Conservation (phyloP, 1,284 basidiomycete genomes). For the Sutorius eximius region DNA sequence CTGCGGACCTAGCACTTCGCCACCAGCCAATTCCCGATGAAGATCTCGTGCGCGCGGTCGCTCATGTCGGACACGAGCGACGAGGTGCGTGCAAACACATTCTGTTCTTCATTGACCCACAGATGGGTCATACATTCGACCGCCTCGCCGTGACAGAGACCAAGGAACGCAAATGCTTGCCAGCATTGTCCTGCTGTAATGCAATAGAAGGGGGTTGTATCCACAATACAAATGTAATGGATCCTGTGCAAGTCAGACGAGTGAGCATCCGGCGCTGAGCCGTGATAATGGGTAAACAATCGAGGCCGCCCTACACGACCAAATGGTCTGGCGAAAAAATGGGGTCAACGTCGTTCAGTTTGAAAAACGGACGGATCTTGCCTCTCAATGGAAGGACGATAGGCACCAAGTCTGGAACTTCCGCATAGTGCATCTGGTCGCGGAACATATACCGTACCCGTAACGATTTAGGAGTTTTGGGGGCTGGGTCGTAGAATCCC, state of each 20-base stretch:
- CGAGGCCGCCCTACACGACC: constrained; percentile 21
- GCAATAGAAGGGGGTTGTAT: constrained; percentile 27
- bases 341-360: constrained; percentile 9
- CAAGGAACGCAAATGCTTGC: constrained; percentile 13
- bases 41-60: constrained; percentile 20
- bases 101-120: constrained; percentile 31
- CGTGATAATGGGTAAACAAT: constrained; percentile 5
- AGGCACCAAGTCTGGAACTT: constrained; percentile 68
- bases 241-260: constrained; percentile 21
- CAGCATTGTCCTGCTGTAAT: constrained; percentile 17
- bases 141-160: constrained; percentile 14
- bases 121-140: background rate
- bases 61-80: constrained; percentile 10
- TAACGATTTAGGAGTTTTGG: constrained; percentile 64
- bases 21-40: constrained; percentile 28
- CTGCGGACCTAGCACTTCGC: constrained; percentile 20
- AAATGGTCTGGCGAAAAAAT: constrained; percentile 28
- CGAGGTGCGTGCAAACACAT: constrained; percentile 11
- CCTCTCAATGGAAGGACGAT: constrained; percentile 79
- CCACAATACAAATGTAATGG: constrained; percentile 28
- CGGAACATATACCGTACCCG: constrained; percentile 78
- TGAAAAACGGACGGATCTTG: constrained; percentile 38
- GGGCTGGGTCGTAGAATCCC: constrained; percentile 77
- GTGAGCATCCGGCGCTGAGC: constrained; percentile 8
- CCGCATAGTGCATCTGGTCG: constrained; percentile 71